Conservation (phyloP, 1,139 yeast genomes). For the Nematodospora anomalae region DNA sequence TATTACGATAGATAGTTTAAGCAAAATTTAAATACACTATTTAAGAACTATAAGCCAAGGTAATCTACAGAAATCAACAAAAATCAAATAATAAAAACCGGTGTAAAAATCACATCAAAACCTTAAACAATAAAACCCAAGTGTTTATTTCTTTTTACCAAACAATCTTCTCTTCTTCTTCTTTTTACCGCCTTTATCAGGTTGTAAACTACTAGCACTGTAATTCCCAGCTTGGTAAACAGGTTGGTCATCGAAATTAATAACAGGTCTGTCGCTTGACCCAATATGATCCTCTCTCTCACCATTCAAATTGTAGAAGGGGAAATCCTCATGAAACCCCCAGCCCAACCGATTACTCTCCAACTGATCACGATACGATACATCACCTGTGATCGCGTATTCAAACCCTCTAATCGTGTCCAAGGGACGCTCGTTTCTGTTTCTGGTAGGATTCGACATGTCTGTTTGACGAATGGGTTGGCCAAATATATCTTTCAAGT, state of each 20-base stretch:
- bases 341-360: constrained; percentile 80
- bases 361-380: constrained; percentile 70
- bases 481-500: constrained; percentile 81
- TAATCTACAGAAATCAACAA: neutral
- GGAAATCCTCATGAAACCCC: constrained; percentile 57
- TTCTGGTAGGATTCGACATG: constrained; percentile 86
- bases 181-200: constrained; percentile 32
- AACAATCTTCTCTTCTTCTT: constrained; percentile 66
- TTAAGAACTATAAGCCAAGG: neutral
- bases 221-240: constrained; percentile 63
- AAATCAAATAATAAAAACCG: too few relatives aligned
- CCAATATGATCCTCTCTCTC: constrained; percentile 18
- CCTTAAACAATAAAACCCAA: neutral
- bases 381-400: constrained; percentile 88
- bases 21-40: neutral
- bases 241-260: constrained; percentile 54
- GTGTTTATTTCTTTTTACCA: constrained; percentile 53
- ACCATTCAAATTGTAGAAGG: constrained; percentile 31
- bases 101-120: too few relatives aligned
- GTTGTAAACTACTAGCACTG: constrained; percentile 41
- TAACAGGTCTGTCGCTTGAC: constrained; percentile 30
- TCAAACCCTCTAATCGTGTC: constrained; percentile 94
- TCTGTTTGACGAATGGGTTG: constrained; percentile 73
- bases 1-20: too few relatives aligned
- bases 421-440: constrained; percentile 90